phyloP scores from a whole-genome alignment of 1,284 basidiomycete species.

The Bondarzewia mesenterica region DNA sequence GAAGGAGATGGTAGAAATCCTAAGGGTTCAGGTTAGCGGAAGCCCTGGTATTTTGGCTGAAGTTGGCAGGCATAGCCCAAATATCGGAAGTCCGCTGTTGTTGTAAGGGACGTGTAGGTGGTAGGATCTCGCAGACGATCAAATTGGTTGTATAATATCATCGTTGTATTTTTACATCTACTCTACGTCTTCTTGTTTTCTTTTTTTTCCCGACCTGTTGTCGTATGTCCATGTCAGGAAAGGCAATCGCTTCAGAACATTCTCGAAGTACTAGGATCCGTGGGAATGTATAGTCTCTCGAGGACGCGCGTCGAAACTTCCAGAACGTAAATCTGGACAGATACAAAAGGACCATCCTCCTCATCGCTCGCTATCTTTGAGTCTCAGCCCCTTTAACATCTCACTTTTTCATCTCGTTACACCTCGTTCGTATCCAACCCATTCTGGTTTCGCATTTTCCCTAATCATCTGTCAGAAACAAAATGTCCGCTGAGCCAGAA shows the following conservation, averaged over 20 bases:
- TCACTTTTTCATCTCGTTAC: neutral
- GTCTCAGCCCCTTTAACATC: constrained; percentile 2
- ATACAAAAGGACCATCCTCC: constrained; percentile 8
- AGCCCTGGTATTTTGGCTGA: constrained; percentile 33
- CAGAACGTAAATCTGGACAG: constrained; percentile 16
- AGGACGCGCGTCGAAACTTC: constrained; percentile 25
- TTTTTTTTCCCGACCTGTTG: no score
- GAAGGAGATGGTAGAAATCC: constrained; percentile 58
- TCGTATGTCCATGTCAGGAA: neutral
- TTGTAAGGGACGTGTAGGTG: neutral
- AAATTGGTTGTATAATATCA: neutral
- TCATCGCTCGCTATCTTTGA: constrained; percentile 3
- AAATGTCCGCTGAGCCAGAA: constrained; percentile 59
- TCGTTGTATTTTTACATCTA: neutral
- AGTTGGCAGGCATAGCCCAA: constrained; percentile 15
- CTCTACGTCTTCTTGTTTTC: neutral
- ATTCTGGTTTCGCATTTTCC: constrained; percentile 5
- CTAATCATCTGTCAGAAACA: constrained; percentile 15
- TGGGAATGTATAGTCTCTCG: constrained; percentile 12
- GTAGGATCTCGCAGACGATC: neutral
- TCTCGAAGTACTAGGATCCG: constrained; percentile 14
- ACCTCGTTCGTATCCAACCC: neutral
- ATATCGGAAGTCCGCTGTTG: constrained; percentile 10
- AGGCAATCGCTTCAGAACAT: constrained; percentile 17
- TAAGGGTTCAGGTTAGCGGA: constrained; percentile 47